Evolutionary conservation across 257 asterid genomes (phyloP).

Genomic region (Phtheirospermum japonicum): DNA sequence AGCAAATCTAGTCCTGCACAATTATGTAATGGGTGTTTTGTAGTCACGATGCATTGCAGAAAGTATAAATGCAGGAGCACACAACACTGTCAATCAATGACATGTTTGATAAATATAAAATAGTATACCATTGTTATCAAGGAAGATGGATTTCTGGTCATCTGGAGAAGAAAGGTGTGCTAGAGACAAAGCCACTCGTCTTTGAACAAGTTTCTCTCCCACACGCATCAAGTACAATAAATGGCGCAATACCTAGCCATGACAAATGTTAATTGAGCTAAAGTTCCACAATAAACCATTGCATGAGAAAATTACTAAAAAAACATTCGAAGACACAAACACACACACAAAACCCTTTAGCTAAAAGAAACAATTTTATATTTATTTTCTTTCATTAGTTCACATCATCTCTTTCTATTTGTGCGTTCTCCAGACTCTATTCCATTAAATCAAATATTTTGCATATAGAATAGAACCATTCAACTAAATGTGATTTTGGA

Average conservation of each 20-base stretch:
- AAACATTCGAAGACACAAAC: neutral
- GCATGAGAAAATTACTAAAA: neutral
- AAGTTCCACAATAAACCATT: neutral
- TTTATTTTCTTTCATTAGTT: neutral
- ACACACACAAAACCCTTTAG: no score
- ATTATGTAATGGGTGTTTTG: constrained; percentile 20
- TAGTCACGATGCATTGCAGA: no score
- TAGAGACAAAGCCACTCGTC: constrained; percentile 73
- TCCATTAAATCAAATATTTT: constrained; percentile 15
- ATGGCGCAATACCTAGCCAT: constrained; percentile 59
- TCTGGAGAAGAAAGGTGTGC: constrained; percentile 69
- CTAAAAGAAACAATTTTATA: neutral
- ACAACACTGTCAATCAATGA: neutral
- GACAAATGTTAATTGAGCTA: constrained; percentile 10
- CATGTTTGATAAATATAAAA: neutral
- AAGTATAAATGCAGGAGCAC: neutral
- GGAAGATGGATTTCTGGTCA: constrained; percentile 58
- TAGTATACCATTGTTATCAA: constrained; percentile 52
- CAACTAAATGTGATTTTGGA: constrained; percentile 6
- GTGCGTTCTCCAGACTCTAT: constrained; percentile 9
- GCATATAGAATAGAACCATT: no score
- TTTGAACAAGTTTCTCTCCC: constrained; percentile 54
- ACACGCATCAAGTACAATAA: constrained; percentile 60
- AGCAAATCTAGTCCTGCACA: constrained; percentile 59
- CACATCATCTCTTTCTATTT: neutral